Evolutionary conservation across 2,329 filamentous ascomycete genomes (phyloP).

Genomic region (Lachnellula suecica): DNA sequence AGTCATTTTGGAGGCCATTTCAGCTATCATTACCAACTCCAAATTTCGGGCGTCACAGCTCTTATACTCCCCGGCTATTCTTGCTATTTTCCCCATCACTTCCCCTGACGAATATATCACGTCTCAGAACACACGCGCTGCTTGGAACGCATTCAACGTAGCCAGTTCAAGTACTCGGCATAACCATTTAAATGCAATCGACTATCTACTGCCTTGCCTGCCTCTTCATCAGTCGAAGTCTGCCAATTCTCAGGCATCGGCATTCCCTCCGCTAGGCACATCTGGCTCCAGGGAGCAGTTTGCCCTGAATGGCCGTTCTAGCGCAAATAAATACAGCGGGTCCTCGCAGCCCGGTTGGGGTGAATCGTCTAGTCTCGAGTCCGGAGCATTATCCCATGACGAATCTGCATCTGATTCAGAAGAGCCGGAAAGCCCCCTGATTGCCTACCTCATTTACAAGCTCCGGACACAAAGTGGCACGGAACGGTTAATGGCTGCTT

Average conservation of each 20-base stretch:
- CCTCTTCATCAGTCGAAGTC: conserved; percentile 42
- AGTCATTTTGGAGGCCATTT: conserved; percentile 74
- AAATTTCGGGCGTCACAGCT: conserved; percentile 74
- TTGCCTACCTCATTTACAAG: conserved; percentile 71
- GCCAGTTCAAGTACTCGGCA: conserved; percentile 41
- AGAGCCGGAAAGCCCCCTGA: conserved; percentile 67
- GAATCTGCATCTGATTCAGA: conserved; percentile 43
- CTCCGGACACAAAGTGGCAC: conserved; percentile 56
- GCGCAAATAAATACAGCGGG: conserved; percentile 18
- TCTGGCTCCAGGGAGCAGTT: conserved; percentile 40
- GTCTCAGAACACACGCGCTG: conserved; percentile 46
- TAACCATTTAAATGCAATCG: conserved; percentile 54
- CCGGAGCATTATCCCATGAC: conserved; percentile 14
- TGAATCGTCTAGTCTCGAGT: conserved; percentile 17
- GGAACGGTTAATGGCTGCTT: conserved; percentile 66
- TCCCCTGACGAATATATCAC: conserved; percentile 48
- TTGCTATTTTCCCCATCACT: conserved; percentile 64
- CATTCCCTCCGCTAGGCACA: conserved; percentile 54
- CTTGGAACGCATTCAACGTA: conserved; percentile 53
- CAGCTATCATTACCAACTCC: conserved; percentile 75
- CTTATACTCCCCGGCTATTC: conserved; percentile 65
- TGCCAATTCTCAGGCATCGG: conserved; percentile 36
- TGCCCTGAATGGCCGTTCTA: conserved; percentile 20
- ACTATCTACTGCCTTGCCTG: conserved; percentile 61
- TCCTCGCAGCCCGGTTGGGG: conserved; percentile 19